phyloP scores from a whole-genome alignment of 805 yeast genomes.

The Nakazawaea wickerhamii region DNA sequence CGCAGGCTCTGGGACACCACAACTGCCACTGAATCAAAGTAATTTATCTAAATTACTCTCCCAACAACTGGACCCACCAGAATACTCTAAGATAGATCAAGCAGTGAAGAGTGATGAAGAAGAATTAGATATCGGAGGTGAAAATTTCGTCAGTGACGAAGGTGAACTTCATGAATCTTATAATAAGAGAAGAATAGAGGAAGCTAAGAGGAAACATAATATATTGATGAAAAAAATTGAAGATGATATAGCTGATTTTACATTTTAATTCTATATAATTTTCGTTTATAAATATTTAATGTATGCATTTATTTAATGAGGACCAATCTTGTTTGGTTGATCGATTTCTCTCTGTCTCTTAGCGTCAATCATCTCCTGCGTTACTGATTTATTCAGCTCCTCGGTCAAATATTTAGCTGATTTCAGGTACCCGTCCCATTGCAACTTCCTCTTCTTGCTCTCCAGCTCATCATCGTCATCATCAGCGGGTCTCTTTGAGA shows the following conservation, averaged over 20 bases:
- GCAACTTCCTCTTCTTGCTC: conserved; percentile 23
- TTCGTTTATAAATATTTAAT: neutral
- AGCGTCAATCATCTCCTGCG: conserved; percentile 21
- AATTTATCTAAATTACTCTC: conserved; percentile 6
- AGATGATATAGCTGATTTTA: conserved; percentile 7
- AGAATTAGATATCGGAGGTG: conserved; percentile 5
- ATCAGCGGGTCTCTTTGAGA: conserved; percentile 22
- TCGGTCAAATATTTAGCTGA: conserved; percentile 21
- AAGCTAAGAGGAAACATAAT: conserved; percentile 1
- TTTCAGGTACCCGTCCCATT: conserved; percentile 30
- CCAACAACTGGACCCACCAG: conserved; percentile 4
- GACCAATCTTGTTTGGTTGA: conserved; percentile 18
- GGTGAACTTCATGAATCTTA: conserved; percentile 2
- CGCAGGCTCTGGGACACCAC: neutral
- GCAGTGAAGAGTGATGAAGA: neutral
- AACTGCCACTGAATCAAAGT: neutral
- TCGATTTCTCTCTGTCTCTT: conserved; percentile 18
- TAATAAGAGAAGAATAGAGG: conserved; percentile 6
- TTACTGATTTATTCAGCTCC: conserved; percentile 16
- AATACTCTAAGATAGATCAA: conserved; percentile 1
- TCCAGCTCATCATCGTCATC: conserved; percentile 10
- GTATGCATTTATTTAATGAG: conserved; percentile 13
- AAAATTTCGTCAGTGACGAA: conserved; percentile 3
- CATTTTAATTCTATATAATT: conserved; percentile 1
- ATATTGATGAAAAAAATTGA: conserved; percentile 7